Percentiles rank a stretch among this genome's conserved stretches.
These are phyloP conservation scores for Hansenula sp. DNA, from an alignment of 1,139 yeast genomes.

Conservation along the genomic window DNA sequence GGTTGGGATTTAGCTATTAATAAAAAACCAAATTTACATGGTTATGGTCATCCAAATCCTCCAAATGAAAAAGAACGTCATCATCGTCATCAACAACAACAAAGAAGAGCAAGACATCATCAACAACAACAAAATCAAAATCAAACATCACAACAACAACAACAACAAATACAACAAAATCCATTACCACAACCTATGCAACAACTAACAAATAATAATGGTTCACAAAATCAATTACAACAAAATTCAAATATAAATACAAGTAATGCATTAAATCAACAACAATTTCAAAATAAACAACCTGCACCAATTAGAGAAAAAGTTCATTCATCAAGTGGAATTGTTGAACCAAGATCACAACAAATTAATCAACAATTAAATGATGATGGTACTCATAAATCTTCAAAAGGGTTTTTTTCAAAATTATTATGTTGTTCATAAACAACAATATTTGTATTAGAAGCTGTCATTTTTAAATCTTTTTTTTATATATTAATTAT, in stretches of 20 bases:
- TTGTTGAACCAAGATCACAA: slow-evolving; percentile 8
- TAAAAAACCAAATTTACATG: slow-evolving; percentile 86
- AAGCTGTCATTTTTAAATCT: too few species aligned
- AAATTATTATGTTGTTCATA: slow-evolving; percentile 32
- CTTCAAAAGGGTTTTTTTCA: slow-evolving; percentile 32
- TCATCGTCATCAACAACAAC: slow-evolving; percentile 19
- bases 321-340: slow-evolving; percentile 14
- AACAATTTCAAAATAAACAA: slow-evolving; percentile 24
- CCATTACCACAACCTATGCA: slow-evolving; percentile 8
- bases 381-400: slow-evolving; percentile 19
- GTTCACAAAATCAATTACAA: slow-evolving; percentile 10
- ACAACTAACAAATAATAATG: slow-evolving; percentile 9
- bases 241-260: slow-evolving; percentile 7
- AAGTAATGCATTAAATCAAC: slow-evolving; percentile 22
- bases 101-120: slow-evolving; percentile 29
- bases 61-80: slow-evolving; percentile 39
- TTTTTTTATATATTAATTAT: too few species aligned
- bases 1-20: slow-evolving; percentile 87
- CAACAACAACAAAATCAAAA: slow-evolving; percentile 19
- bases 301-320: slow-evolving; percentile 24
- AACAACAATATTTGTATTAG: too few species aligned
- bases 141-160: slow-evolving; percentile 12
- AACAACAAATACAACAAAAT: slow-evolving; percentile 5
- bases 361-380: slow-evolving; percentile 20
- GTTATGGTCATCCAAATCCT: slow-evolving; percentile 74